Base-by-base conservation (phyloP, 345 rosid species). In the Boechera stricta region DNA sequence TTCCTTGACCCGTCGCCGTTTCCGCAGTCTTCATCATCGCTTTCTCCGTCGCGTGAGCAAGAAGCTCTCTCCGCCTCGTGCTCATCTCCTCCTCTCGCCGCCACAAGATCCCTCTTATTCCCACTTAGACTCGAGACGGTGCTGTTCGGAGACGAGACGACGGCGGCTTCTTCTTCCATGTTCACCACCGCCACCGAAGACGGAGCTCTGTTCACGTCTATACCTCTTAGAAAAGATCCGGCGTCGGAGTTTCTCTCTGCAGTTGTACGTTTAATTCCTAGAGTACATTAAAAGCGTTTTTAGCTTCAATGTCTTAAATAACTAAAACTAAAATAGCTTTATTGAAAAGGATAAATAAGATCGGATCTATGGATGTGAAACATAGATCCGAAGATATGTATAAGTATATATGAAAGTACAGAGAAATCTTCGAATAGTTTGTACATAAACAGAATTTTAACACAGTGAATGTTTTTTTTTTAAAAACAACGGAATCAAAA, bases 111-210 rank as follows among this genome's bases (percentile, higher is more conserved):
- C 64, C 91, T 87, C 82, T 91, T 78, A 49, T 67, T 93, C 36
- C 96, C 98, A 66, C 97, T 89, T 6, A 84, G 24, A 82, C 92
- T 93, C 1, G 98, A 93, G 33, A 91, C 69, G 3, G 92, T 86
- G 77, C 97, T 91, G 88, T 93, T 93, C 0, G 97, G 97, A 0
- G 98, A 93, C 6, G 97, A 93, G 16, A 75, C 86, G 8, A 81
- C 86, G 10, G 77, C 78, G 39, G 77, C 86, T 7, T 93, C 93
- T 70, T 89, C 95, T 26, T 79, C 78, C 10, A 73, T 8, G 38
- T 73, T 68, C 16, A 38, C 69, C 28, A 21, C 69, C 53, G 28
- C 83, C 49, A 24, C 82, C 68, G 38, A 10, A 0, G 74, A 35
- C 9, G 88, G 92, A 8, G 81, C 79, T 35, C 75, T 79, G 79